These are phyloP conservation scores for Golubevia pallescens DNA, from an alignment of 1,284 basidiomycete genomes.

Conservation along the genomic window DNA sequence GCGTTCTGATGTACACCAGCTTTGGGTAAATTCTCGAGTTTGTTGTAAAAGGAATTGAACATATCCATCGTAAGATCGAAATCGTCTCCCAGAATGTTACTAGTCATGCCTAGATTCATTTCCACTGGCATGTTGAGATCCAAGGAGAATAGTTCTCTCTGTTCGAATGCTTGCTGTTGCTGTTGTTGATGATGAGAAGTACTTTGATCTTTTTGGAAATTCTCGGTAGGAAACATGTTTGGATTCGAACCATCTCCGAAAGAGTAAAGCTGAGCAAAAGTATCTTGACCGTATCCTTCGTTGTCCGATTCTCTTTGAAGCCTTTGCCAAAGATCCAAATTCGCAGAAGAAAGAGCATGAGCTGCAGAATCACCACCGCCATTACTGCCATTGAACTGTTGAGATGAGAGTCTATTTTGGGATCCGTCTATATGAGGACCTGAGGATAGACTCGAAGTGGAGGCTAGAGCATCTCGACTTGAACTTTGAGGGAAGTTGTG, in stretches of 20 bases:
- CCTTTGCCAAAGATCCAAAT: slow-evolving; percentile 38
- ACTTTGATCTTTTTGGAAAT: slow-evolving; percentile 1
- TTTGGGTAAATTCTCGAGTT: slow-evolving; percentile 46
- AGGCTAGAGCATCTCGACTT: background rate
- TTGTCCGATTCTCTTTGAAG: slow-evolving; percentile 20
- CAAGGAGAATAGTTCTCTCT: background rate
- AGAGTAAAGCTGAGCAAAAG: background rate
- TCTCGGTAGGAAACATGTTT: background rate
- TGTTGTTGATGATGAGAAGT: slow-evolving; percentile 15
- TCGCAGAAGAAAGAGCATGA: slow-evolving; percentile 34
- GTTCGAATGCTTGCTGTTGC: slow-evolving; percentile 6
- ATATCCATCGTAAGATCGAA: background rate
- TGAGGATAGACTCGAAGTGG: background rate
- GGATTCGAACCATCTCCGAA: background rate
- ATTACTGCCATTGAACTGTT: background rate
- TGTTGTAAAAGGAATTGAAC: slow-evolving; percentile 24
- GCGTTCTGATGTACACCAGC: slow-evolving; percentile 21
- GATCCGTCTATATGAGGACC: background rate
- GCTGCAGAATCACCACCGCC: background rate
- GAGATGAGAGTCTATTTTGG: background rate
- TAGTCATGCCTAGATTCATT: background rate
- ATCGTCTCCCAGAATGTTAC: background rate
- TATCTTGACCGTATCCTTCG: background rate
- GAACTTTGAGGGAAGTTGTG: background rate
- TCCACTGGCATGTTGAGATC: background rate